These are phyloP conservation scores for Ophiostoma perfectum DNA, from an alignment of 2,329 filamentous ascomycete genomes.

Conservation along the genomic window DNA sequence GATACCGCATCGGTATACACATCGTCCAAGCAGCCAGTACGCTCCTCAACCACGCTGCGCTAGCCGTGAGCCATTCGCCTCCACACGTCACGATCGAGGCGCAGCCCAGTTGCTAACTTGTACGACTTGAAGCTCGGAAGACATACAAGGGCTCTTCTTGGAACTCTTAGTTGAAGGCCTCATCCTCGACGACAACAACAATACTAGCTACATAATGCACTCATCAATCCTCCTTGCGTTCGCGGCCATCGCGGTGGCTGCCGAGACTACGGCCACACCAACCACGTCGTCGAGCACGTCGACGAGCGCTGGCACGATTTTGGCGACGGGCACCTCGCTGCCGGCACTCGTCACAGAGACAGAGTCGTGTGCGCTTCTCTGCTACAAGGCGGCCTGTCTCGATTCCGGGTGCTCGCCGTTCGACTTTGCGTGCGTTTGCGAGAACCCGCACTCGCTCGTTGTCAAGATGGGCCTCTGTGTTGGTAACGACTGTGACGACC, in stretches of 20 bases:
- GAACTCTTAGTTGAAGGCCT: neutral
- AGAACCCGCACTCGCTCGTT: conserved; percentile 27
- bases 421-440: conserved; percentile 27
- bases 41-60: neutral
- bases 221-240: neutral
- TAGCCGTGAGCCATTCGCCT: neutral
- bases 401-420: conserved; percentile 24
- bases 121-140: too few relatives aligned
- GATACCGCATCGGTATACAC: neutral
- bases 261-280: neutral
- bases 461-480: conserved; percentile 28
- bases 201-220: neutral
- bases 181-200: neutral
- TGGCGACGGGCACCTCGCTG: conserved; percentile 24
- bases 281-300: neutral
- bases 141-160: too few relatives aligned
- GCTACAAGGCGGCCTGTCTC: conserved; percentile 25
- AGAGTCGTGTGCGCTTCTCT: conserved; percentile 25
- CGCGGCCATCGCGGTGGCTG: neutral
- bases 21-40: neutral
- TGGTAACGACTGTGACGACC: conserved; percentile 25
- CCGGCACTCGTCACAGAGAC: conserved; percentile 23
- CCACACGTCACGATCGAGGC: conserved; percentile 4
- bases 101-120: neutral
- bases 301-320: conserved; percentile 13